Evolutionary conservation across 2,329 filamentous ascomycete genomes (phyloP), one percentile per base, ranked within the genome.

Genomic region (Elsinoe australis): DNA sequence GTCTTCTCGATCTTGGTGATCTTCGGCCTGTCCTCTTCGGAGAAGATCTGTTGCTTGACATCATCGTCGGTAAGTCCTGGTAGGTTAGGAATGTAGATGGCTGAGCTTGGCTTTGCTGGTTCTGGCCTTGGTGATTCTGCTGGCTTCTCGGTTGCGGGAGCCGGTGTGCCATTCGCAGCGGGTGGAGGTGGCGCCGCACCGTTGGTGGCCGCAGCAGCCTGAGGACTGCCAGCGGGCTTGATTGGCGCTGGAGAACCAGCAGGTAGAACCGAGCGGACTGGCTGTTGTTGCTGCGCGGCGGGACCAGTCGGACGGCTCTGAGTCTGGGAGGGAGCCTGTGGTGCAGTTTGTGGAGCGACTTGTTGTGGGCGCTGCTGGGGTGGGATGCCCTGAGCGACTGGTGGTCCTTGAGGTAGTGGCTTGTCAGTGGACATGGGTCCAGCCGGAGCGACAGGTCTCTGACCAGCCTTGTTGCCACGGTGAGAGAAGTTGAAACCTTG

Each of bases 401-500:
- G 44, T 59, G 58, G 62, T 38, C 56, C 55, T 50, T 62, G 60
- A 41, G 57, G 54, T 28, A 58, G 57, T 19, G 55, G 56, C 18
- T 55, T 62, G 15, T 63, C 61, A 10, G 68, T 62, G 18, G 61
- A 59, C 32, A 64, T 58, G 32, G 67, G 66, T 21, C 58, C 56
- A 31, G 59, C 60, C 52, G 71, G 67, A 18, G 57, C 59, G 26
- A 58, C 56, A 41, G 64, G 64, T 32, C 61, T 52, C 53, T 63
- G 57, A 66, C 55, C 65, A 61, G 51, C 66, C 73, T 96, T 96
- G 50, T 85, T 82, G 54, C 85, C 87, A 58, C 92, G 84, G 66
- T 98, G 92, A 18, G 92, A 88, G 66, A 98, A 98, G 75, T 98
- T 98, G 78, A 98, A 98, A 33, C 92, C 92, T 63, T 98, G 92